Percentiles rank a stretch among this genome's conserved stretches.
These are phyloP conservation scores for Stagonosporopsis vannaccii DNA, from an alignment of 2,329 filamentous ascomycete genomes.

Conservation along the genomic window DNA sequence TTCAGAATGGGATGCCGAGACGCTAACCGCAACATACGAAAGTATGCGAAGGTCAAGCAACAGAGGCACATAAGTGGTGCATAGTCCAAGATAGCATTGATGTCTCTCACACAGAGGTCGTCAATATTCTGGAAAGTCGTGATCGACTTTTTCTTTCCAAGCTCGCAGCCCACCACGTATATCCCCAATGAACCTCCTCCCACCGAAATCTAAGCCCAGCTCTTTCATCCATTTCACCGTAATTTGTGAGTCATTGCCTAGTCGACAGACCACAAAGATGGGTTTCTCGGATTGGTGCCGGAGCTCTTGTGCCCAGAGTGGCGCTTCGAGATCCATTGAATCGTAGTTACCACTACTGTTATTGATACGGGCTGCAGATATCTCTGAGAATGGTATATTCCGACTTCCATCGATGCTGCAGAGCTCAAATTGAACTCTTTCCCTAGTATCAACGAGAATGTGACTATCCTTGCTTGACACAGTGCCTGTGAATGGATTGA, in stretches of 20 bases:
- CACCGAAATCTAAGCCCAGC: conserved; percentile 60
- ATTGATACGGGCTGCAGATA: conserved; percentile 44
- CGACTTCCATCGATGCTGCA: conserved; percentile 77
- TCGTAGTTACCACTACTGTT: conserved; percentile 1
- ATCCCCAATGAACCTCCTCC: conserved; percentile 70
- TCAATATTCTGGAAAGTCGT: conserved; percentile 64
- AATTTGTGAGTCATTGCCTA: conserved; percentile 81
- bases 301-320: conserved; percentile 41
- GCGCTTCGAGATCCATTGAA: conserved; percentile 21
- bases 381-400: conserved; percentile 73
- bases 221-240: conserved; percentile 71
- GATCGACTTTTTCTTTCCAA: conserved; percentile 75
- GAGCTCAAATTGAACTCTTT: conserved; percentile 83
- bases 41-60: neutral
- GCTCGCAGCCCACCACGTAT: conserved; percentile 74
- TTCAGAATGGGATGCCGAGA: neutral
- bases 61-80: neutral
- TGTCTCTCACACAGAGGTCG: too few relatives aligned
- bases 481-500: conserved; percentile 45
- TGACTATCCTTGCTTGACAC: conserved; percentile 52
- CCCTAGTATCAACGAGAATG: conserved; percentile 81
- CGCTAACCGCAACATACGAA: neutral
- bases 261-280: conserved; percentile 75
- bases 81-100: neutral
- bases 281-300: conserved; percentile 52